phyloP scores from a whole-genome alignment of 1,139 yeast genomes.

The Blastobotrys elegans region DNA sequence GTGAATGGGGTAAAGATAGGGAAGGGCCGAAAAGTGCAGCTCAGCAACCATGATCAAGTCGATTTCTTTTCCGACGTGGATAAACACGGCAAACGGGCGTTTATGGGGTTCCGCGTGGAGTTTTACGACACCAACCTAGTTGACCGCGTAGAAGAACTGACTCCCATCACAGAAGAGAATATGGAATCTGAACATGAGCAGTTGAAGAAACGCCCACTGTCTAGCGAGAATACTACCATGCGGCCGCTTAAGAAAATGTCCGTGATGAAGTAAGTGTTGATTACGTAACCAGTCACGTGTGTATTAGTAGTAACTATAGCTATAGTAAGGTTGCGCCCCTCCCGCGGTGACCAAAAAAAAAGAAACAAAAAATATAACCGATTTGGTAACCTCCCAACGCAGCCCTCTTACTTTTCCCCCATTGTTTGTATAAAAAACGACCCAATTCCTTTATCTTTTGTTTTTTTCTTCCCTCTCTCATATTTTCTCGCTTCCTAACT shows the following conservation, averaged over 20 bases:
- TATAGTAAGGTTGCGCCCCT: background rate
- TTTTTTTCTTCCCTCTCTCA: background rate
- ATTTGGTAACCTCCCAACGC: background rate
- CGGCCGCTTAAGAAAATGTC: constrained; percentile 9
- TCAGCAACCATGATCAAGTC: constrained; percentile 61
- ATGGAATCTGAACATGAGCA: background rate
- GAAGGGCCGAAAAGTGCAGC: constrained; percentile 54
- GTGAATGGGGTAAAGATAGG: constrained; percentile 59
- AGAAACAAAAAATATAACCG: background rate
- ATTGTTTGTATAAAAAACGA: background rate
- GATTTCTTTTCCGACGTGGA: constrained; percentile 45
- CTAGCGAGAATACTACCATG: background rate
- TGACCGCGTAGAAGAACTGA: background rate
- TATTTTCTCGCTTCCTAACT: background rate
- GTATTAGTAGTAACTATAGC: too few relatives aligned
- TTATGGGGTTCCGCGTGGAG: constrained; percentile 8
- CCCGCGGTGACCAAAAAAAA: background rate
- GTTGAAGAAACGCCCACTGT: constrained; percentile 4
- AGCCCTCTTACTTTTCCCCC: background rate
- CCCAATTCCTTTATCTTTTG: background rate
- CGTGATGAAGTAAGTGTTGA: constrained; percentile 2
- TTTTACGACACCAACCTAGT: background rate
- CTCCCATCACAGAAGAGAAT: background rate
- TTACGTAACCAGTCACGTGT: too few relatives aligned
- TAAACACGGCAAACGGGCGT: background rate